These are phyloP conservation scores for Pseudocercospora macadamiae DNA, from an alignment of 2,329 filamentous ascomycete species.

Conservation along the genomic window DNA sequence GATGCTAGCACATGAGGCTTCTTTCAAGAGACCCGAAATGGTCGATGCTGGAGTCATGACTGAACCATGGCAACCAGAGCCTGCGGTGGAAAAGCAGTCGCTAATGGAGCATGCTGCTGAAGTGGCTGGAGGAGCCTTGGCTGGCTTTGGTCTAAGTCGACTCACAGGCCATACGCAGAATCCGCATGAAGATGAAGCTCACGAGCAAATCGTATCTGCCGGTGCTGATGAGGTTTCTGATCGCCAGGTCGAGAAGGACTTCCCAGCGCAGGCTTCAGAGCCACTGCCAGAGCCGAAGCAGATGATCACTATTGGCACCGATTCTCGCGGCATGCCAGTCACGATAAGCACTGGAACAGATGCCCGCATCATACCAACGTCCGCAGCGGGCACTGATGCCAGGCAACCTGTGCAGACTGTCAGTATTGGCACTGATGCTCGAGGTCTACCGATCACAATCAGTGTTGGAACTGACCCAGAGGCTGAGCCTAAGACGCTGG, in stretches of 20 bases:
- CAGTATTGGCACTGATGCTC: constrained; percentile 21
- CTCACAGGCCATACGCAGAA: constrained; percentile 19
- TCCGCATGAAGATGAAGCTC: constrained; percentile 3
- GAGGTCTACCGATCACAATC: constrained; percentile 10
- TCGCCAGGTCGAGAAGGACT: not conserved
- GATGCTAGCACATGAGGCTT: constrained; percentile 17
- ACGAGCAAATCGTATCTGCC: not conserved
- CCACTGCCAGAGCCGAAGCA: not conserved
- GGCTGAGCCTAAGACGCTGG: constrained; percentile 10
- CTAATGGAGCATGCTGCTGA: constrained; percentile 32
- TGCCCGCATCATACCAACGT: constrained; percentile 18
- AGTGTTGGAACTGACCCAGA: constrained; percentile 14
- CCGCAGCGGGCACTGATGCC: constrained; percentile 16
- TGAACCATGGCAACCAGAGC: constrained; percentile 56
- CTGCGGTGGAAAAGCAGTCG: constrained; percentile 16
- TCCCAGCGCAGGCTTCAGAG: not conserved
- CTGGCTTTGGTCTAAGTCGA: constrained; percentile 40
- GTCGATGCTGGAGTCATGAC: constrained; percentile 67
- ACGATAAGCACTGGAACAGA: constrained; percentile 18
- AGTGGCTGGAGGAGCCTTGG: constrained; percentile 37
- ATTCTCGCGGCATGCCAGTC: constrained; percentile 17
- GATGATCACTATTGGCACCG: constrained; percentile 18
- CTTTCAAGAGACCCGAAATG: constrained; percentile 45
- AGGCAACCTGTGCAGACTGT: constrained; percentile 6
- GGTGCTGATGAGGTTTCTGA: constrained; percentile 4